These are phyloP conservation scores for Alternaria postmessia DNA, from an alignment of 2,329 filamentous ascomycete species.

Conservation along the genomic window DNA sequence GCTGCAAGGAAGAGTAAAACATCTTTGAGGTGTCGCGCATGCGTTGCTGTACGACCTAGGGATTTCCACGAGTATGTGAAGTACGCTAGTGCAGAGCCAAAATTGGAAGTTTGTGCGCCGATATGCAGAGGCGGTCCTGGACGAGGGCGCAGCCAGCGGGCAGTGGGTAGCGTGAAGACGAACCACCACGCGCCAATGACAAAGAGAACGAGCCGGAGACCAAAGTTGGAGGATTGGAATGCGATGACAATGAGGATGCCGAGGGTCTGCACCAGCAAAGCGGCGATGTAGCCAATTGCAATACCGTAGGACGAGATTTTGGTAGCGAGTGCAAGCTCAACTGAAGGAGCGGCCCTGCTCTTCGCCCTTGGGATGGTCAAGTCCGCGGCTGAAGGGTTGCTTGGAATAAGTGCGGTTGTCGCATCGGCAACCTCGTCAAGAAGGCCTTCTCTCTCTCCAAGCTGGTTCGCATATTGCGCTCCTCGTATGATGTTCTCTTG, in stretches of 20 bases:
- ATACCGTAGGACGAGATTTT: constrained; percentile 92
- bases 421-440: constrained; percentile 43
- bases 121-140: constrained; percentile 77
- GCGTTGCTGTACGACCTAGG: constrained; percentile 78
- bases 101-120: constrained; percentile 30
- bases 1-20: constrained; percentile 81
- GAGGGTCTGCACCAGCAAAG: constrained; percentile 81
- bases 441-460: constrained; percentile 35
- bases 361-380: constrained; percentile 41
- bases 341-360: constrained; percentile 58
- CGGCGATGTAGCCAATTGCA: constrained; percentile 90
- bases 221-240: constrained; percentile 77
- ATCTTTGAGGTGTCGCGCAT: constrained; percentile 76
- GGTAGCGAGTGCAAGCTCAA: constrained; percentile 82
- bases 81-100: constrained; percentile 71
- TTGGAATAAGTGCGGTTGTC: constrained; percentile 50
- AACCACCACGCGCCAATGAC: constrained; percentile 93
- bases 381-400: constrained; percentile 31
- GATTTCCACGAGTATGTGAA: constrained; percentile 86
- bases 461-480: constrained; percentile 38
- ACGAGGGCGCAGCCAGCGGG: constrained; percentile 84
- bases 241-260: constrained; percentile 75
- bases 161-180: constrained; percentile 85
- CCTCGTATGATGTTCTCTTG: constrained; percentile 32
- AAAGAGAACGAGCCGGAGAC: constrained; percentile 85